Base-by-base conservation (phyloP, 2,329 filamentous ascomycete genomes). In the Sarocladium brachiariae region DNA sequence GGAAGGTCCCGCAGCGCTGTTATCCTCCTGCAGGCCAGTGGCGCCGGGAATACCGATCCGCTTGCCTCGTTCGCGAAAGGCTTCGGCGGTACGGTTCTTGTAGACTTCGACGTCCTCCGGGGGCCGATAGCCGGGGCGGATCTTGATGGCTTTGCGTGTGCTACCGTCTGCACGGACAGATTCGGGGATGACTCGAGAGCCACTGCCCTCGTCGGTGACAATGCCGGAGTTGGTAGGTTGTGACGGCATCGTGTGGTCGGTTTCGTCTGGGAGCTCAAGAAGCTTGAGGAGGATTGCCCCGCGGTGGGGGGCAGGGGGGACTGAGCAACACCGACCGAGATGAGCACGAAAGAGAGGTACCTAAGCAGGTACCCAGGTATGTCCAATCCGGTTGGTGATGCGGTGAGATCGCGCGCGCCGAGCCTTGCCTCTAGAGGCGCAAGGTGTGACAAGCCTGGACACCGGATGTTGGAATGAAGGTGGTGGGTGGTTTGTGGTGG, bases 91-190 rank as follows among this genome's bases (percentile, higher is more conserved):
- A 52, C 88, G 84, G 68, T 95, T 96, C 73, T 90, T 95, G 78
- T 99, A 99, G 41, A 96, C 76, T 64, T 96, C 90, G 56, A 97
- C 86, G 68, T 99, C 93, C 70, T 99, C 93, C 1, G 91, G 89
- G 1, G 93, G 95, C 30, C 84, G 84, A 70, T 96, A 99, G 50
- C 93, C 95, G 0, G 93, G 92, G 25, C 89, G 83, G 54, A 99
- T 89, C 63, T 89, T 89, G 64, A 97, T 97, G 62, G 96, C 92
- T 63, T 88, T 95, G 51, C 93, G 83, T n/a, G 88, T 88, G 48
- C 86, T 89, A 52, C 93, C 93, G 64, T 99, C 93, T 21, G 93
- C 72, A 50, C 95, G 86, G 38, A 82, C 74, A 1, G 92, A 97
- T 38, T 91, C 81, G 23, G 93, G 93, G 52, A 99, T 97, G 59